Conservation (phyloP, 2,329 filamentous ascomycete species). For the Thermothelomyces thermophilus region DNA sequence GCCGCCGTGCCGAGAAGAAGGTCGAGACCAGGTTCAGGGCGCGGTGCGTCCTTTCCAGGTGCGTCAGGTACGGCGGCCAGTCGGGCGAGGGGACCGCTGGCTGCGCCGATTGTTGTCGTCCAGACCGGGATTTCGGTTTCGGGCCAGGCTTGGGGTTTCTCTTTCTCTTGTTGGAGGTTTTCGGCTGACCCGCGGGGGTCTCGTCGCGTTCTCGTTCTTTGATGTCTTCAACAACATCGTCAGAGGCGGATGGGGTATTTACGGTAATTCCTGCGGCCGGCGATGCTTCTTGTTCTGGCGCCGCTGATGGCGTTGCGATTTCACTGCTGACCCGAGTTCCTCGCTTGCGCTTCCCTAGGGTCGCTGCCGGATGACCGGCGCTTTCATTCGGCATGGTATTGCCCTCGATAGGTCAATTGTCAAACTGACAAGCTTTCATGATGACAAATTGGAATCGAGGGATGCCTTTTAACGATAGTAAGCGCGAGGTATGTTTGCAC, state of each 20-base stretch:
- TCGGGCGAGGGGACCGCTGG: constrained; percentile 15
- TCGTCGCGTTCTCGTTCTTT: no score
- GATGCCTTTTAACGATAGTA: neutral
- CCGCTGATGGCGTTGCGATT: neutral
- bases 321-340: neutral
- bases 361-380: neutral
- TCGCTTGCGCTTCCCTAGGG: constrained; percentile 16
- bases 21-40: constrained; percentile 91
- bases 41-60: constrained; percentile 67
- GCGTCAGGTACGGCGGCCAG: constrained; percentile 72
- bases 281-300: no score
- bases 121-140: neutral
- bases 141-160: neutral
- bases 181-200: neutral
- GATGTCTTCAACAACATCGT: no score
- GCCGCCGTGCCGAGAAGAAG: constrained; percentile 88
- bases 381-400: constrained; percentile 6
- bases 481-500: no score
- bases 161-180: neutral
- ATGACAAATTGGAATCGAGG: neutral
- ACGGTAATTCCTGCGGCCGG: no score
- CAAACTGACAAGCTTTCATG: no score
- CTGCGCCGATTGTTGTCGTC: no score
- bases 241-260: no score
- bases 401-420: neutral